These are phyloP conservation scores for Gyromitra esculenta DNA, from an alignment of 2,329 filamentous ascomycete genomes.

Conservation along the genomic window DNA sequence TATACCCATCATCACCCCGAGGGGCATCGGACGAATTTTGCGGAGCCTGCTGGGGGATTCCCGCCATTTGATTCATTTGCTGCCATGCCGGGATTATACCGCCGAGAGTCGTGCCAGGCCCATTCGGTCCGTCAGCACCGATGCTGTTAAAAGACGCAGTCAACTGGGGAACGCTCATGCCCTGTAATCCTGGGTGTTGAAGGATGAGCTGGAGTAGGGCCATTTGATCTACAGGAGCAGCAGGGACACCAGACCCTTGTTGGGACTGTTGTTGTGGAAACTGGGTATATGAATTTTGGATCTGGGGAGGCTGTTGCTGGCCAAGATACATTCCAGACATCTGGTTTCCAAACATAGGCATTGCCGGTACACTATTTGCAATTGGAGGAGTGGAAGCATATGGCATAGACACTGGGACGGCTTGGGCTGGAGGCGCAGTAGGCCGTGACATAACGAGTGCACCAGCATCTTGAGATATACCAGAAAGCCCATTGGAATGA, in stretches of 20 bases:
- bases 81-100: conserved; percentile 51
- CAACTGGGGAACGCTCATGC: conserved; percentile 48
- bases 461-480: conserved; percentile 56
- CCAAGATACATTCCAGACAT: conserved; percentile 63
- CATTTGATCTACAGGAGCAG: conserved; percentile 60
- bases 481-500: conserved; percentile 54
- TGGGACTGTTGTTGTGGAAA: conserved; percentile 54
- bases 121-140: conserved; percentile 43
- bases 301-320: conserved; percentile 64
- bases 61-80: conserved; percentile 50
- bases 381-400: conserved; percentile 63
- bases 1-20: conserved; percentile 49
- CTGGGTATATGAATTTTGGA: conserved; percentile 40
- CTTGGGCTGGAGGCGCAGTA: conserved; percentile 58
- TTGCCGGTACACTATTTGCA: conserved; percentile 62
- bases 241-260: conserved; percentile 58
- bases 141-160: conserved; percentile 47
- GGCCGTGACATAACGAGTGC: conserved; percentile 57
- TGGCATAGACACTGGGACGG: conserved; percentile 53
- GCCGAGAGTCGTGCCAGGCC: conserved; percentile 46
- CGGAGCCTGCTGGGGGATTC: conserved; percentile 37
- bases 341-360: conserved; percentile 68
- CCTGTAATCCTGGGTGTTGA: conserved; percentile 60
- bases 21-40: conserved; percentile 39
- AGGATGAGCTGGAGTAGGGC: conserved; percentile 68